phyloP scores from a whole-genome alignment of 1,139 yeast species.

The Barnettozyma hawaiiensis region DNA sequence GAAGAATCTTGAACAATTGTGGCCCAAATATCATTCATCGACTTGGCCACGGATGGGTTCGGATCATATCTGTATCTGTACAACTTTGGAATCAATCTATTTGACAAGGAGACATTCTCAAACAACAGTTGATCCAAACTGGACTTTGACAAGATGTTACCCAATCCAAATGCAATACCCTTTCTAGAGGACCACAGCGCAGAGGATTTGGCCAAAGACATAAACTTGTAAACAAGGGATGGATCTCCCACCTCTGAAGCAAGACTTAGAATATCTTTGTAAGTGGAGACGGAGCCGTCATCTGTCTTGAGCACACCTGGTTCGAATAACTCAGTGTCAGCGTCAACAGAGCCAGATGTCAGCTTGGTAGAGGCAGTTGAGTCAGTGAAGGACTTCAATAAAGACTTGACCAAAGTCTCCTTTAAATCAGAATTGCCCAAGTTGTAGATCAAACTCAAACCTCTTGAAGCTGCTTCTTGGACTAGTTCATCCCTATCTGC shows the following conservation, averaged over 20 bases:
- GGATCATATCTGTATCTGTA: slow-evolving; percentile 88
- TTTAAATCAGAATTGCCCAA: slow-evolving; percentile 63
- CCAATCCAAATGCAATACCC: slow-evolving; percentile 91
- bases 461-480: slow-evolving; percentile 90
- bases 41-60: slow-evolving; percentile 59
- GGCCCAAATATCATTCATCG: slow-evolving; percentile 90
- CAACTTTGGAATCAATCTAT: slow-evolving; percentile 70
- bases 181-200: slow-evolving; percentile 89
- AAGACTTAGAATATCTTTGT: slow-evolving; percentile 73
- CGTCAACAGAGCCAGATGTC: slow-evolving; percentile 65
- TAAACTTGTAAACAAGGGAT: slow-evolving; percentile 84
- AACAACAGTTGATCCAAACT: slow-evolving; percentile 60
- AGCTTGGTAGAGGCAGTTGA: slow-evolving; percentile 44
- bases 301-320: slow-evolving; percentile 74
- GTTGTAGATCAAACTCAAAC: slow-evolving; percentile 77
- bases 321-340: slow-evolving; percentile 81
- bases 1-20: slow-evolving; percentile 61
- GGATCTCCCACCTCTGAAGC: slow-evolving; percentile 97
- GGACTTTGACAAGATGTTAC: slow-evolving; percentile 75
- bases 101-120: slow-evolving; percentile 48
- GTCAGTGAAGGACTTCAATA: slow-evolving; percentile 76
- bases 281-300: slow-evolving; percentile 84
- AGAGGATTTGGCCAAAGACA: slow-evolving; percentile 86
- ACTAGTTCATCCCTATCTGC: slow-evolving; percentile 77
- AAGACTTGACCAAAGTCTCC: slow-evolving; percentile 68